phyloP scores from a whole-genome alignment of 177 flowering plant species.

The Tripterygium wilfordii region DNA sequence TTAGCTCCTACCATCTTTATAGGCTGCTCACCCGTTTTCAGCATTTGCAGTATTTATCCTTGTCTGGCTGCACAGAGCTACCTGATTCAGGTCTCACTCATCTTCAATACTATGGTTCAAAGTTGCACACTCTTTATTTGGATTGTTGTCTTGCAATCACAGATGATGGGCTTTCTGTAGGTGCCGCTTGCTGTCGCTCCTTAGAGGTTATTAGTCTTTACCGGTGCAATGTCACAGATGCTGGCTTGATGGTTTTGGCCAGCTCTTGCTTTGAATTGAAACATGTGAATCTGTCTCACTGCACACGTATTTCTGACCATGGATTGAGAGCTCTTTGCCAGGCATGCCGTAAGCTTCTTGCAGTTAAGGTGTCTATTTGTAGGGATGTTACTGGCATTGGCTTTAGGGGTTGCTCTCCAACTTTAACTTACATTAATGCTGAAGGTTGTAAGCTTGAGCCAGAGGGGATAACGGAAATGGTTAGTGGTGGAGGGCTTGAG shows the following conservation, averaged over 20 bases:
- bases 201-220: conserved; percentile 46
- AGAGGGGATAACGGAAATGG: conserved; percentile 45
- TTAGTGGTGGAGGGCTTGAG: conserved; percentile 63
- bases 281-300: conserved; percentile 51
- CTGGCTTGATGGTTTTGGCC: conserved; percentile 44
- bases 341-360: conserved; percentile 36
- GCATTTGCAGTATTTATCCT: conserved; percentile 36
- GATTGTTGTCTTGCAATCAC: conserved; percentile 62
- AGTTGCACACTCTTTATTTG: conserved; percentile 35
- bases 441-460: conserved; percentile 54
- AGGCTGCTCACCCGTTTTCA: conserved; percentile 53
- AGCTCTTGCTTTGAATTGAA: conserved; percentile 37
- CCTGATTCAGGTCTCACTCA: conserved; percentile 40
- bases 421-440: conserved; percentile 53
- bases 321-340: conserved; percentile 41
- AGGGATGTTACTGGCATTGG: conserved; percentile 48
- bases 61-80: conserved; percentile 61
- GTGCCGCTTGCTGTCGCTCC: conserved; percentile 43
- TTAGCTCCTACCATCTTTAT: conserved; percentile 33
- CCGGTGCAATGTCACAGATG: conserved; percentile 53
- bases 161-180: conserved; percentile 41
- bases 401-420: conserved; percentile 46
- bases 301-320: conserved; percentile 45
- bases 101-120: conserved; percentile 37
- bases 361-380: conserved; percentile 44